Evolutionary conservation across 1,284 basidiomycete species (phyloP).

Genomic region (Golubevia pallescens): DNA sequence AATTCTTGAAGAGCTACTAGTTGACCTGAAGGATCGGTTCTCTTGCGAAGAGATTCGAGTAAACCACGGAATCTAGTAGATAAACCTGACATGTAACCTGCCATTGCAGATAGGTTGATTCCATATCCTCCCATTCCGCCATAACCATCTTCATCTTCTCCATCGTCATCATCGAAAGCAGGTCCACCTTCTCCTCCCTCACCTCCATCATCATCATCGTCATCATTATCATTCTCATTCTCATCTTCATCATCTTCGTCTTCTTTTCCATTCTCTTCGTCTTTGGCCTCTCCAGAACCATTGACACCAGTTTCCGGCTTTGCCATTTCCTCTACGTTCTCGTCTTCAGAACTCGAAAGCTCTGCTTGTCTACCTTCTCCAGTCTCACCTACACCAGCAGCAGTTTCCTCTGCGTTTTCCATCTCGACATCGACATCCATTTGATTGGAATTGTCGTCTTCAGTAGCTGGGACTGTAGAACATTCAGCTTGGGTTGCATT

Average conservation of each 20-base stretch:
- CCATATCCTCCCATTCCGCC: slow-evolving; percentile 34
- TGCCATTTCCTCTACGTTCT: no score
- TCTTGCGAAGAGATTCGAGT: slow-evolving; percentile 36
- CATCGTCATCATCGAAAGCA: slow-evolving; percentile 17
- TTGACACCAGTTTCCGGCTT: no score
- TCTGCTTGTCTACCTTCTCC: not conserved
- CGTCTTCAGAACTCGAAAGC: no score
- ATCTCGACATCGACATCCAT: no score
- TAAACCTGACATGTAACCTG: slow-evolving; percentile 50
- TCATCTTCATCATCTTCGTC: slow-evolving; percentile 19
- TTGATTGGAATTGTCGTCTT: not conserved
- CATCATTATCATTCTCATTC: slow-evolving; percentile 23
- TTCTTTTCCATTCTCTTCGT: no score
- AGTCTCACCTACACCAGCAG: not conserved
- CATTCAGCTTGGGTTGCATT: not conserved
- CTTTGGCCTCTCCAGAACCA: no score
- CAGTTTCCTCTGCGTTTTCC: not conserved
- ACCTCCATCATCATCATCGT: slow-evolving; percentile 20
- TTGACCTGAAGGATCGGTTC: slow-evolving; percentile 37
- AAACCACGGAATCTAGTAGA: slow-evolving; percentile 39
- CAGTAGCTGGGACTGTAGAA: not conserved
- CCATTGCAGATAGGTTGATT: slow-evolving; percentile 46
- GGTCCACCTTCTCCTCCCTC: slow-evolving; percentile 22
- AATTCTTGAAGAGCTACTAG: slow-evolving; percentile 60
- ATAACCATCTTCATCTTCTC: slow-evolving; percentile 18